phyloP scores from a whole-genome alignment of 345 rosid species.

The Populus nigra region DNA sequence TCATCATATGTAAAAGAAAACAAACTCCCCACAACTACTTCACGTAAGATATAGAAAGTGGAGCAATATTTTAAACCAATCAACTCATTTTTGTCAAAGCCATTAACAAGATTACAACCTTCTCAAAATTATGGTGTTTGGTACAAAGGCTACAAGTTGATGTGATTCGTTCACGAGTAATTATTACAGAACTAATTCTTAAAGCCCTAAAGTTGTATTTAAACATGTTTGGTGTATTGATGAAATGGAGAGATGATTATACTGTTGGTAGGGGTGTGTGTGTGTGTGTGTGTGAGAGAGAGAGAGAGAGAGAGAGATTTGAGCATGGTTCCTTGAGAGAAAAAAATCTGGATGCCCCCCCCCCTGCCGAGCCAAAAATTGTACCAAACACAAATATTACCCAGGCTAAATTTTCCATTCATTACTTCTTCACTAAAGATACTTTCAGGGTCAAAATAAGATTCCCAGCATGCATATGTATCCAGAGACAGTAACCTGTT shows the following conservation, averaged over 20 bases:
- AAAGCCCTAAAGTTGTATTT: too few species aligned
- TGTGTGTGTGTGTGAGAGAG: too few species aligned
- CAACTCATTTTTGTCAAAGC: conserved; percentile 1
- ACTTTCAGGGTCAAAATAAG: background rate
- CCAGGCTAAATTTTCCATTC: background rate
- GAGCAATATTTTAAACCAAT: background rate
- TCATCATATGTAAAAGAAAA: background rate
- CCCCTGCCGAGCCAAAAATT: too few species aligned
- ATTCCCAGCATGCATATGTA: background rate
- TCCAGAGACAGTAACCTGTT: conserved; percentile 38
- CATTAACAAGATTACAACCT: background rate
- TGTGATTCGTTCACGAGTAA: background rate
- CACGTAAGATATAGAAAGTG: background rate
- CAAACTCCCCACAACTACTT: background rate
- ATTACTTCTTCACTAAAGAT: background rate
- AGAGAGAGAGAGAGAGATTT: too few species aligned
- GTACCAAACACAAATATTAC: too few species aligned
- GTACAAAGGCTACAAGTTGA: background rate
- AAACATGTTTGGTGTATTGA: too few species aligned
- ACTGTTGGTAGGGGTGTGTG: too few species aligned
- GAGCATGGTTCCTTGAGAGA: too few species aligned
- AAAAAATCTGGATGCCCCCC: too few species aligned
- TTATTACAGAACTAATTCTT: too few species aligned
- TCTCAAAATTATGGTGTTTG: background rate
- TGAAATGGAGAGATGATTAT: too few species aligned